Evolutionary conservation across 2,329 filamentous ascomycete species (phyloP).

Genomic region (Trichoderma harzianum): DNA sequence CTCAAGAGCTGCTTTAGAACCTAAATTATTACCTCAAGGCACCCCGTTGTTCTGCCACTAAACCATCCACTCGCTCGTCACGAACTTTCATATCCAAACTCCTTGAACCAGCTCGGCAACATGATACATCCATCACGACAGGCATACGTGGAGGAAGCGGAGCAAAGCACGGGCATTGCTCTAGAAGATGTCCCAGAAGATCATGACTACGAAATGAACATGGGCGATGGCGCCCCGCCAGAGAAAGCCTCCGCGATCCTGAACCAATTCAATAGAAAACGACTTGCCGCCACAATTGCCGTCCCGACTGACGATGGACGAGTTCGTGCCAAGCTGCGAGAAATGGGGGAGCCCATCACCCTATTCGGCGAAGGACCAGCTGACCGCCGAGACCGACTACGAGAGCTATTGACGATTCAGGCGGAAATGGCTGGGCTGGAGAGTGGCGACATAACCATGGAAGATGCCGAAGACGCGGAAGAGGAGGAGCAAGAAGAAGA

Average conservation of each 20-base stretch:
- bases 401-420: conserved; percentile 73
- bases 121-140: conserved; percentile 86
- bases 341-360: conserved; percentile 89
- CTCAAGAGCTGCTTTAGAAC: not conserved
- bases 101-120: not conserved
- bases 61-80: not conserved
- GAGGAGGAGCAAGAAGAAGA: conserved; percentile 81
- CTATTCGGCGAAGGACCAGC: conserved; percentile 87
- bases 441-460: conserved; percentile 58
- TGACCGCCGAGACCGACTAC: conserved; percentile 81
- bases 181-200: conserved; percentile 59
- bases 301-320: conserved; percentile 92
- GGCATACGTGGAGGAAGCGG: conserved; percentile 87
- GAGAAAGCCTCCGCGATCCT: conserved; percentile 83
- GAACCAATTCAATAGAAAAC: conserved; percentile 86
- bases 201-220: conserved; percentile 78
- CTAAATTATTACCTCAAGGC: too few species aligned
- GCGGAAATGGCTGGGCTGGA: conserved; percentile 59
- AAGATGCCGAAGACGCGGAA: conserved; percentile 59
- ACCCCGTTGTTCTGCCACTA: not conserved
- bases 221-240: conserved; percentile 63
- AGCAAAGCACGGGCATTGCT: conserved; percentile 51
- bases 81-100: not conserved
- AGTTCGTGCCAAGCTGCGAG: conserved; percentile 75
- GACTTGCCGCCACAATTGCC: conserved; percentile 79